A percentile compares a stretch with the other conserved stretches of the same genome.
phyloP scores from a whole-genome alignment of 2,329 filamentous ascomycete species.

The Aspergillus versicolor region DNA sequence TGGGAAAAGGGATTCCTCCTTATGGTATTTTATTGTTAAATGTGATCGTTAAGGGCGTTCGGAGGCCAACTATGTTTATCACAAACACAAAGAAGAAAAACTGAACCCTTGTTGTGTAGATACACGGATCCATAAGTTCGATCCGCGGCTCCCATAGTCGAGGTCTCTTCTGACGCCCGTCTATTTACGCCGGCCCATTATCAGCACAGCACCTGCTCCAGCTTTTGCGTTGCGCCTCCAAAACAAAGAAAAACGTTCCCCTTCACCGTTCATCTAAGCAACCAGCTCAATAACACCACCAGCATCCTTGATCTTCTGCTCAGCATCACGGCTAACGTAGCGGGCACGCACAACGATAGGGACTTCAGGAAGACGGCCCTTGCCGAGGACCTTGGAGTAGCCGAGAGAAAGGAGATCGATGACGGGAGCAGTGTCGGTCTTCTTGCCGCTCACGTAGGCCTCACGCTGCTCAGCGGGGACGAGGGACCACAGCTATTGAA shows the following conservation, averaged over 20 bases:
- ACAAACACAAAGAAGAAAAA: conserved; percentile 37
- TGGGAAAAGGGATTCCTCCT: conserved; percentile 25
- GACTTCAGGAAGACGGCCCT: conserved; percentile 91
- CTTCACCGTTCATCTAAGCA: conserved; percentile 60
- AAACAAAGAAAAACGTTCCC: conserved; percentile 24
- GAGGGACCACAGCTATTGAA: conserved; percentile 81
- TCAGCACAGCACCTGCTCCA: conserved; percentile 29
- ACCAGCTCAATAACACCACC: conserved; percentile 95
- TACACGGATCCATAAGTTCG: conserved; percentile 28
- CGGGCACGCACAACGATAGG: conserved; percentile 92
- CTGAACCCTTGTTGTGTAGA: conserved; percentile 33
- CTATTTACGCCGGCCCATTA: conserved; percentile 30
- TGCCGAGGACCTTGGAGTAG: conserved; percentile 98
- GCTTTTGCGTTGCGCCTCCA: conserved; percentile 27
- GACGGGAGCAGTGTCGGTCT: conserved; percentile 91
- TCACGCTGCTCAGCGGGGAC: conserved; percentile 91
- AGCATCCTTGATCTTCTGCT: conserved; percentile 98
- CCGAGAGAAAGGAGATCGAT: conserved; percentile 96
- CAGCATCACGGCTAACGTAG: conserved; percentile 93
- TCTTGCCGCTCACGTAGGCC: conserved; percentile 76
- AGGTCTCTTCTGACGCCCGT: conserved; percentile 27
- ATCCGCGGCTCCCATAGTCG: conserved; percentile 31
- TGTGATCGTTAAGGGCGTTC: conserved; percentile 39
- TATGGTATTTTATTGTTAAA: conserved; percentile 38
- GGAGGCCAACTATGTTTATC: conserved; percentile 37